Conservation (phyloP, 805 yeast genomes). For the Sungouiella thailandica region DNA sequence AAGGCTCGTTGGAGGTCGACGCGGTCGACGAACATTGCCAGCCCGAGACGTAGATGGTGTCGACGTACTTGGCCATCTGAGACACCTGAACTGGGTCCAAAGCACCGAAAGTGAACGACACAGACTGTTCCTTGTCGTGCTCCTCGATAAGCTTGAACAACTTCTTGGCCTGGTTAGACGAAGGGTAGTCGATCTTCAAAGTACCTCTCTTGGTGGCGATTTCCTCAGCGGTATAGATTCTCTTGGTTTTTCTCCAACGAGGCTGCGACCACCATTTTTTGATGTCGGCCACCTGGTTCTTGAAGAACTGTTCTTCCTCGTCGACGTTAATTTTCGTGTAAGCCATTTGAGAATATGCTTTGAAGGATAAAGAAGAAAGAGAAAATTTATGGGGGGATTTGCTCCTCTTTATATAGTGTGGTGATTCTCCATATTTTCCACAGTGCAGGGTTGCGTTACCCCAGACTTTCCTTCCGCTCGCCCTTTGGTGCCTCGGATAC, state of each 20-base stretch:
- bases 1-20: slow-evolving; percentile 94
- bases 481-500: slow-evolving; percentile 9
- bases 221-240: slow-evolving; percentile 84
- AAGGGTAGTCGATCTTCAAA: slow-evolving; percentile 67
- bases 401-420: not conserved
- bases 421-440: not conserved
- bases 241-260: slow-evolving; percentile 83
- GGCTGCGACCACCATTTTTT: slow-evolving; percentile 91
- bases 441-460: slow-evolving; percentile 6
- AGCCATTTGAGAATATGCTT: no score
- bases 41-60: slow-evolving; percentile 89
- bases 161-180: slow-evolving; percentile 77
- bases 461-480: slow-evolving; percentile 9
- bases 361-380: not conserved
- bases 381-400: not conserved
- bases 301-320: slow-evolving; percentile 60
- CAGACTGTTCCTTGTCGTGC: slow-evolving; percentile 69
- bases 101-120: slow-evolving; percentile 91
- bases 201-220: slow-evolving; percentile 87
- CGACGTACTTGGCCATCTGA: slow-evolving; percentile 95
- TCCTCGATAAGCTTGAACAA: slow-evolving; percentile 63
- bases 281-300: slow-evolving; percentile 66
- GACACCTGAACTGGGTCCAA: slow-evolving; percentile 92
- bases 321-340: slow-evolving; percentile 55
- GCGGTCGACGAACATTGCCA: slow-evolving; percentile 99